Evolutionary conservation across 2,329 filamentous ascomycete genomes (phyloP).

Genomic region (Sclerotinia minor): DNA sequence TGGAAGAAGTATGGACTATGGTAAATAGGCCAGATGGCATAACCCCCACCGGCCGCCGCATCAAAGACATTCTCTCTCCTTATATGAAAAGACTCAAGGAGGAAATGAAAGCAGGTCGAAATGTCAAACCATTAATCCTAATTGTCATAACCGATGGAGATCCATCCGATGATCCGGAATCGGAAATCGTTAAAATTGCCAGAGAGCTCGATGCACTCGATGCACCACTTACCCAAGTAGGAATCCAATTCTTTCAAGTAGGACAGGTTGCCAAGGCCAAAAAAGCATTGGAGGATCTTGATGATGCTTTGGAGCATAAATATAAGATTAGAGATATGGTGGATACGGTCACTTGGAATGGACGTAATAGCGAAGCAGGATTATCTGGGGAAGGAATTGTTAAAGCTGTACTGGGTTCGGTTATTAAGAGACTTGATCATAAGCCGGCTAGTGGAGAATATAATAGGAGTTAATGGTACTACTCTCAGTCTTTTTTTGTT

Average conservation of each 20-base stretch:
- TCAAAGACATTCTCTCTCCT: slow-evolving; percentile 69
- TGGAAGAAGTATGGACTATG: slow-evolving; percentile 68
- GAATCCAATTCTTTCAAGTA: slow-evolving; percentile 95
- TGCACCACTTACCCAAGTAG: slow-evolving; percentile 78
- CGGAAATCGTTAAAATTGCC: slow-evolving; percentile 65
- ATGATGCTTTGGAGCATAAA: slow-evolving; percentile 65
- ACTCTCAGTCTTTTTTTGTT: no score
- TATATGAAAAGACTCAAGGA: slow-evolving; percentile 63
- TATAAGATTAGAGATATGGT: slow-evolving; percentile 78
- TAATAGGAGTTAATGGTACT: neutral
- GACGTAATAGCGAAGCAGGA: slow-evolving; percentile 40
- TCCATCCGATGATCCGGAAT: slow-evolving; percentile 76
- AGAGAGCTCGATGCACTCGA: slow-evolving; percentile 67
- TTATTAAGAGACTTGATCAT: slow-evolving; percentile 66
- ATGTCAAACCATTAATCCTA: slow-evolving; percentile 78
- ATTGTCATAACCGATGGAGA: slow-evolving; percentile 91
- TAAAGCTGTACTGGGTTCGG: slow-evolving; percentile 78
- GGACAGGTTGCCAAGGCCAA: slow-evolving; percentile 69
- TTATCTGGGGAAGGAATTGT: slow-evolving; percentile 72
- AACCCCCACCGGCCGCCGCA: slow-evolving; percentile 73
- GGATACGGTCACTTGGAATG: slow-evolving; percentile 78
- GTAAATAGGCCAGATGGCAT: slow-evolving; percentile 61
- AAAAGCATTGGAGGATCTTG: slow-evolving; percentile 67
- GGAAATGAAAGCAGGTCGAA: slow-evolving; percentile 41
- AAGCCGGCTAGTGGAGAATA: slow-evolving; percentile 38